phyloP scores from a whole-genome alignment of 139 green algal species.

The Astrephomene gubernaculifera region DNA sequence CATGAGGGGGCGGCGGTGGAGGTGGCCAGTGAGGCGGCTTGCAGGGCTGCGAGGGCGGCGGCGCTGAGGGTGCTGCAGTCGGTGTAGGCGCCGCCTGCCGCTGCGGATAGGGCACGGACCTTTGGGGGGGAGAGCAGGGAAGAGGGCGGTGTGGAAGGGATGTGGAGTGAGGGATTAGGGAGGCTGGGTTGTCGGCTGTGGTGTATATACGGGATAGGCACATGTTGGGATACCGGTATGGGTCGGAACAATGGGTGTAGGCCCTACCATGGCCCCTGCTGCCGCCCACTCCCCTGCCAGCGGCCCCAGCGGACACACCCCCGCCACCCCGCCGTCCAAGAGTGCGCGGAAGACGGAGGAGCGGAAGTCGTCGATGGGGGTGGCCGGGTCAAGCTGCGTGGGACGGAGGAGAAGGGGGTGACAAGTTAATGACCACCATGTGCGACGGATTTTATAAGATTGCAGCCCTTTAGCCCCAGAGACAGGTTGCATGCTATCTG shows the following conservation, averaged over 20 bases:
- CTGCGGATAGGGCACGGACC: background rate
- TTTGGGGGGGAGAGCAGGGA: no score
- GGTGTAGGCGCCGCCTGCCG: background rate
- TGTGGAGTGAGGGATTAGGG: no score
- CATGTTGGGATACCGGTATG: no score
- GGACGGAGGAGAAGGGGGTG: no score
- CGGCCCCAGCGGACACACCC: slow-evolving; percentile 22
- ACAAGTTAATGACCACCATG: background rate
- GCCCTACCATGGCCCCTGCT: background rate
- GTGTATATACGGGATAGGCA: no score
- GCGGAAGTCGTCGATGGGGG: slow-evolving; percentile 18
- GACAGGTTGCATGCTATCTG: no score
- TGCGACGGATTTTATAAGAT: no score
- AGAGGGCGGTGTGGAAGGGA: no score
- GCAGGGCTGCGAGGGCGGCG: background rate
- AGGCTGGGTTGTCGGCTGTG: no score
- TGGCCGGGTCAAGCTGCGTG: background rate
- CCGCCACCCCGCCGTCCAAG: slow-evolving; percentile 10
- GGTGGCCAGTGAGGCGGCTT: background rate
- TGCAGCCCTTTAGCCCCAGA: no score
- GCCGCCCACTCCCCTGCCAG: background rate
- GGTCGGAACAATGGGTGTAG: no score
- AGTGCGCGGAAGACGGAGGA: background rate
- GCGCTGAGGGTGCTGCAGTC: slow-evolving; percentile 9
- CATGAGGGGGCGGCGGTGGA: background rate